These are phyloP conservation scores for Suillus americanus DNA, from an alignment of 768 basidiomycete species.

Conservation along the genomic window DNA sequence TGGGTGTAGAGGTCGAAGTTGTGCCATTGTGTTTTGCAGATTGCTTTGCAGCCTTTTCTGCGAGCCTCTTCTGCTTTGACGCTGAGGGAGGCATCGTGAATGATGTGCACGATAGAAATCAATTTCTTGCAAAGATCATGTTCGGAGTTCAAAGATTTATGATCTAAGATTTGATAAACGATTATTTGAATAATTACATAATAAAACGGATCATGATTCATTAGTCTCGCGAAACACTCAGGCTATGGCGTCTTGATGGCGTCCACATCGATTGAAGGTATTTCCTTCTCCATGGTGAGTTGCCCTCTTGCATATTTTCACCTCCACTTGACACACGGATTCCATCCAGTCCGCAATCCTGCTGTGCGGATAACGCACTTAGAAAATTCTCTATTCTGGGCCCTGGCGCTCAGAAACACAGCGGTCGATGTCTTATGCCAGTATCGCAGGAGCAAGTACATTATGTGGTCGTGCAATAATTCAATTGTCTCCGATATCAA, in stretches of 20 bases:
- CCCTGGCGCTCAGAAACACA: conserved; percentile 77
- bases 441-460: conserved; percentile 95
- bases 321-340: background rate
- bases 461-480: conserved; percentile 86
- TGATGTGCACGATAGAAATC: conserved; percentile 21
- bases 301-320: background rate
- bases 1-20: conserved; percentile 57
- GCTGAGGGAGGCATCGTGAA: conserved; percentile 69
- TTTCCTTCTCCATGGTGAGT: conserved; percentile 51
- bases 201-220: too few relatives aligned
- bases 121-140: conserved; percentile 21
- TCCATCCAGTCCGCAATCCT: conserved; percentile 68
- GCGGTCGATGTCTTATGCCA: conserved; percentile 86
- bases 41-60: conserved; percentile 89
- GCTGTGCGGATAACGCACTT: conserved; percentile 82
- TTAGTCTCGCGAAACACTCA: too few relatives aligned
- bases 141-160: conserved; percentile 25
- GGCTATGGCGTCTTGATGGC: too few relatives aligned
- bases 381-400: conserved; percentile 90
- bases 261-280: too few relatives aligned
- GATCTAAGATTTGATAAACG: conserved; percentile 4
- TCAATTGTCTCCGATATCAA: conserved; percentile 75
- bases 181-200: conserved; percentile 2
- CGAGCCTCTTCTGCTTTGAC: conserved; percentile 91
- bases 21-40: conserved; percentile 51